These are phyloP conservation scores for Cryptosporidium meleagridis DNA, from an alignment of 169 alveolate genomes.

Conservation along the genomic window DNA sequence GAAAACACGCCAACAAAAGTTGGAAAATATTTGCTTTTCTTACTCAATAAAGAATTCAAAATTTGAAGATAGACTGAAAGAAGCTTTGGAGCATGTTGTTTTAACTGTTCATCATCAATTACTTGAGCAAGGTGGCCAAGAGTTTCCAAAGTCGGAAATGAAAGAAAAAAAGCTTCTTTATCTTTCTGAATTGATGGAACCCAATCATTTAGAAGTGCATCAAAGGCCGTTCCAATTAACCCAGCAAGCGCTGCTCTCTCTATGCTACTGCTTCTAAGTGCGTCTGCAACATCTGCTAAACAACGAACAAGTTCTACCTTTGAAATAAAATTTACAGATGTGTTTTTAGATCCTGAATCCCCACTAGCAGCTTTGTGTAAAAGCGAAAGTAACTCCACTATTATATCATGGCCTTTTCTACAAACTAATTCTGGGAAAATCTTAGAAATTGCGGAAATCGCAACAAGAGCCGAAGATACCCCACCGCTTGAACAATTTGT, in stretches of 20 bases:
- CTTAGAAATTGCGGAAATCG: slow-evolving; percentile 70
- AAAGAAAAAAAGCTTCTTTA: slow-evolving; percentile 53
- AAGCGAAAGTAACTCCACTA: slow-evolving; percentile 60
- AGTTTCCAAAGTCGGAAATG: slow-evolving; percentile 72
- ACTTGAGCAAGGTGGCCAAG: slow-evolving; percentile 74
- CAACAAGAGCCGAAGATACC: slow-evolving; percentile 41
- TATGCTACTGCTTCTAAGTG: slow-evolving; percentile 35
- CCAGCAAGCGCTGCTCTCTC: slow-evolving; percentile 60
- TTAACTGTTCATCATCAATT: slow-evolving; percentile 64
- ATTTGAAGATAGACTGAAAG: slow-evolving; percentile 68
- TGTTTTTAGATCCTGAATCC: slow-evolving; percentile 24
- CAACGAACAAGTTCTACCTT: slow-evolving; percentile 72
- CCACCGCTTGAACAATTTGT: slow-evolving; percentile 21
- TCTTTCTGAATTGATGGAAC: slow-evolving; percentile 69
- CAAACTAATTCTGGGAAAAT: slow-evolving; percentile 42
- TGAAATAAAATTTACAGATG: slow-evolving; percentile 12
- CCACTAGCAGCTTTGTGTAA: slow-evolving; percentile 54
- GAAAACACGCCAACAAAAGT: slow-evolving; percentile 10
- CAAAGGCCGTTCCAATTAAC: slow-evolving; percentile 74
- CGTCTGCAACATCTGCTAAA: slow-evolving; percentile 71
- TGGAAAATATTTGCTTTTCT: slow-evolving; percentile 64
- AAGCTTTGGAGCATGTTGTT: slow-evolving; percentile 69
- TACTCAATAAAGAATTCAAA: slow-evolving; percentile 62
- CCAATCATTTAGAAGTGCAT: slow-evolving; percentile 69
- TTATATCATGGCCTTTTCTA: slow-evolving; percentile 70